Conservation (phyloP, 164 flowering plant genomes). For the Nymphaea thermarum region DNA sequence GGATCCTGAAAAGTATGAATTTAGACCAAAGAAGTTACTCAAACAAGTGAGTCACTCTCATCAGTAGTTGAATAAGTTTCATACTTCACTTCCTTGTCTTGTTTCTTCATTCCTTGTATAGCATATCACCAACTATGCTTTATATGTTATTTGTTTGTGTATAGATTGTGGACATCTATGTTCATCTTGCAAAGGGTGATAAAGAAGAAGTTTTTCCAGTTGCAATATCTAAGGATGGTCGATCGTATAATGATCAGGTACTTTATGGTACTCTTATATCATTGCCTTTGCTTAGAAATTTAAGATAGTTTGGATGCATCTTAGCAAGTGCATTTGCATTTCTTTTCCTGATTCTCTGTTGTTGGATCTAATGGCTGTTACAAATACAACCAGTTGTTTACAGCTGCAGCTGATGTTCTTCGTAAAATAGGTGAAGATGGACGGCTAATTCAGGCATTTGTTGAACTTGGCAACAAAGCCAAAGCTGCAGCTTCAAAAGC, state of each 20-base stretch:
- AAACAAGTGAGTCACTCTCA: slow-evolving; percentile 58
- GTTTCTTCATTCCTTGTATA: neutral
- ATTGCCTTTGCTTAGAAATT: neutral
- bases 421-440: slow-evolving; percentile 69
- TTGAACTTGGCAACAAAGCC: slow-evolving; percentile 75
- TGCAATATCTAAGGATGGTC: slow-evolving; percentile 92
- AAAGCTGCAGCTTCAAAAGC: slow-evolving; percentile 85
- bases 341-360: neutral
- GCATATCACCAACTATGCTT: no score
- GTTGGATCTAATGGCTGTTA: neutral
- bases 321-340: neutral
- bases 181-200: slow-evolving; percentile 90
- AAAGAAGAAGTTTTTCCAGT: slow-evolving; percentile 61
- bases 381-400: slow-evolving; percentile 55
- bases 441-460: slow-evolving; percentile 67
- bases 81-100: neutral
- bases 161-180: slow-evolving; percentile 88
- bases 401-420: slow-evolving; percentile 79
- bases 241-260: slow-evolving; percentile 97
- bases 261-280: neutral
- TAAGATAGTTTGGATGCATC: neutral
- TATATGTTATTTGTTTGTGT: slow-evolving; percentile 2
- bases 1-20: slow-evolving; percentile 96
- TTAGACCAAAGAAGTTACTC: slow-evolving; percentile 76
- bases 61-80: neutral